Evolutionary conservation across 148 eudicot genomes (phyloP).

Genomic region (Pouteria glomerata): DNA sequence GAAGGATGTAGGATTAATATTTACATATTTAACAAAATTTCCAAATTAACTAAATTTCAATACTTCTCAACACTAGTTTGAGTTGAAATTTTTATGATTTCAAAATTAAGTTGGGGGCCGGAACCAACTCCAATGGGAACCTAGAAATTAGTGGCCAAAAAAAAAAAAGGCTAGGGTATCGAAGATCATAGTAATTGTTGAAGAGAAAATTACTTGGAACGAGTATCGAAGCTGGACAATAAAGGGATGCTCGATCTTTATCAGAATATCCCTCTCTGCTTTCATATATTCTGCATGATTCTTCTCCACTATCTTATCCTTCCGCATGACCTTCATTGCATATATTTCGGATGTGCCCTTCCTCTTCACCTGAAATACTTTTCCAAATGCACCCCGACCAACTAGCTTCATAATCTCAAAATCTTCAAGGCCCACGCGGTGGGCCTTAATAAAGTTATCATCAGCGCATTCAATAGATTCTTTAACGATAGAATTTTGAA

Average conservation of each 20-base stretch:
- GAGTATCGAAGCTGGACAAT: conserved; percentile 91
- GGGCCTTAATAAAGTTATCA: conserved; percentile 26
- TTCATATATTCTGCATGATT: conserved; percentile 93
- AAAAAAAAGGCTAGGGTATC: no score
- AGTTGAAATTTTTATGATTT: no score
- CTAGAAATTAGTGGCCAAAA: neutral
- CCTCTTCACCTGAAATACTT: conserved; percentile 81
- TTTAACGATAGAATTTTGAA: conserved; percentile 18
- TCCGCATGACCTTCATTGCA: conserved; percentile 97
- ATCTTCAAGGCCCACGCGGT: conserved; percentile 67
- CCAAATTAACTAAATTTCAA: neutral
- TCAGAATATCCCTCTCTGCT: conserved; percentile 88
- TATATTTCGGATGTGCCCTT: conserved; percentile 70
- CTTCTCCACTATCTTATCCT: conserved; percentile 87
- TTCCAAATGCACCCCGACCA: conserved; percentile 87
- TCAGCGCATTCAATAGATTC: conserved; percentile 18
- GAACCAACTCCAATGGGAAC: neutral
- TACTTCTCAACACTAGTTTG: neutral
- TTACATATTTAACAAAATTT: neutral
- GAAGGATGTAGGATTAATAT: neutral
- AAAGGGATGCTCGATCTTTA: conserved; percentile 79
- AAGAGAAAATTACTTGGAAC: conserved; percentile 59
- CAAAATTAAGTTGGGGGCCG: neutral
- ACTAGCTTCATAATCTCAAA: conserved; percentile 77
- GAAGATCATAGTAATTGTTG: neutral